These are phyloP conservation scores for Trichosporon coremiiforme DNA, from an alignment of 1,284 basidiomycete genomes.

Conservation along the genomic window DNA sequence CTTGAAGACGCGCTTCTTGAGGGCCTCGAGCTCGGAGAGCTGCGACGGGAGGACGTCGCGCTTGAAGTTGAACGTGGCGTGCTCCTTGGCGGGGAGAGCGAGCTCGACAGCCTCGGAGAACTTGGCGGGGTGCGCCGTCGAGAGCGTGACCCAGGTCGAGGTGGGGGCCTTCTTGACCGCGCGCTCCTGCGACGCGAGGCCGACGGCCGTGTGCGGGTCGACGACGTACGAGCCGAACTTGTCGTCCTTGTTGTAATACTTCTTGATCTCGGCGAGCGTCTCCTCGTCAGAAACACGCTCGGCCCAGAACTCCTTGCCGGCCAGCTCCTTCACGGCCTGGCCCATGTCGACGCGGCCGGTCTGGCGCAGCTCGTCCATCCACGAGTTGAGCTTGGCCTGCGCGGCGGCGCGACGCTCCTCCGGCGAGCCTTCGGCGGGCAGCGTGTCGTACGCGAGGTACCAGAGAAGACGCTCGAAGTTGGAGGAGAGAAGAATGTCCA, in stretches of 20 bases:
- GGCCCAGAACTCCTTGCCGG: slow-evolving; percentile 81
- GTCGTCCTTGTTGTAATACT: slow-evolving; percentile 64
- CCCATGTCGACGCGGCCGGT: slow-evolving; percentile 78
- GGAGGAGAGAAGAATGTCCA: slow-evolving; percentile 97
- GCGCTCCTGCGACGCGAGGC: slow-evolving; percentile 65
- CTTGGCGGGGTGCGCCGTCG: slow-evolving; percentile 97
- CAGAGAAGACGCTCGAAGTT: slow-evolving; percentile 97
- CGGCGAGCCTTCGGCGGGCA: slow-evolving; percentile 47
- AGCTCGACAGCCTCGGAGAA: slow-evolving; percentile 90
- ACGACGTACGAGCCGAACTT: slow-evolving; percentile 70
- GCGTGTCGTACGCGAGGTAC: slow-evolving; percentile 83
- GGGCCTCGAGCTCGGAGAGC: slow-evolving; percentile 75
- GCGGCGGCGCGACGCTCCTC: slow-evolving; percentile 58
- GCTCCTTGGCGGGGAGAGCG: slow-evolving; percentile 63
- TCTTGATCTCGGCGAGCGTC: slow-evolving; percentile 80
- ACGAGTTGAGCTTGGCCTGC: slow-evolving; percentile 68
- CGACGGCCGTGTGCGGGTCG: slow-evolving; percentile 98
- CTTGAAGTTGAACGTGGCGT: slow-evolving; percentile 72
- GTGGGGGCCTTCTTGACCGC: slow-evolving; percentile 50
- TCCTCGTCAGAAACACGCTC: slow-evolving; percentile 81
- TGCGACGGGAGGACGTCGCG: slow-evolving; percentile 76
- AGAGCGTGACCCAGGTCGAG: slow-evolving; percentile 78
- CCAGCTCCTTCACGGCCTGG: slow-evolving; percentile 67
- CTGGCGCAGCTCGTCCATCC: slow-evolving; percentile 87
- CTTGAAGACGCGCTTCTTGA: slow-evolving; percentile 73